Base-by-base conservation (phyloP, 805 yeast genomes). In the Grigorovia humatica region DNA sequence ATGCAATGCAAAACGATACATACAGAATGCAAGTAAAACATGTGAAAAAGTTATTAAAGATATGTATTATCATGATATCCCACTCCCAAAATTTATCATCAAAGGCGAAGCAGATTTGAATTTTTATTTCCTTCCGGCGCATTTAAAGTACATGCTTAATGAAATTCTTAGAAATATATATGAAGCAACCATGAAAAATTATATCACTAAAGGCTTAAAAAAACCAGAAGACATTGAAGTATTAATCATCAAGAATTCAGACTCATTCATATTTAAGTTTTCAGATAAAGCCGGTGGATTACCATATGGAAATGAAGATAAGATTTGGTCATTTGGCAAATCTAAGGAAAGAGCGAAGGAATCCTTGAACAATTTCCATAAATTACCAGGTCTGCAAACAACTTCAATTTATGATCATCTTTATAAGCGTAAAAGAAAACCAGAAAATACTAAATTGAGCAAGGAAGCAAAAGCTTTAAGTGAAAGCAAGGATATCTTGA, bases 281-380 rank as follows among this genome's bases (percentile, higher is more conserved):
- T 82, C 91, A 5, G 99, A 91, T 67, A 82, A 78, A 57, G 97
- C 96, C 2, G 97, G 97, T 30, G 99, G 98, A 1, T 71, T 91
- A 48, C 75, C 80, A 38, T 72, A 85, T 40, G 73, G 74, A 15
- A 67, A 65, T 41, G 58, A 58, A 48, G 15, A 32, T 32, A 77
- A 81, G 44, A 74, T 89, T 9, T 91, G 96, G 96, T 85, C 95
- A 0, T 91, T 93, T 69, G 90, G 90, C 4, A 85, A 85, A 64
- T 74, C 76, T 23, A 81, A 86, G 3, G 75, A 74, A 49, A 61
- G 77, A 17, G 87, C 93, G 1, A 65, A 76, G 47, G 68, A 73
- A 50, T 78, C 82, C n/a, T 68, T 84, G 45, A 69, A 77, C 12
- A 82, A 83, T 60, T 84, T 85, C 69, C 89, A 85, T 60, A 70